These are phyloP conservation scores for Eragrostis curvula DNA, from an alignment of 176 grass and related monocot species.

Conservation along the genomic window DNA sequence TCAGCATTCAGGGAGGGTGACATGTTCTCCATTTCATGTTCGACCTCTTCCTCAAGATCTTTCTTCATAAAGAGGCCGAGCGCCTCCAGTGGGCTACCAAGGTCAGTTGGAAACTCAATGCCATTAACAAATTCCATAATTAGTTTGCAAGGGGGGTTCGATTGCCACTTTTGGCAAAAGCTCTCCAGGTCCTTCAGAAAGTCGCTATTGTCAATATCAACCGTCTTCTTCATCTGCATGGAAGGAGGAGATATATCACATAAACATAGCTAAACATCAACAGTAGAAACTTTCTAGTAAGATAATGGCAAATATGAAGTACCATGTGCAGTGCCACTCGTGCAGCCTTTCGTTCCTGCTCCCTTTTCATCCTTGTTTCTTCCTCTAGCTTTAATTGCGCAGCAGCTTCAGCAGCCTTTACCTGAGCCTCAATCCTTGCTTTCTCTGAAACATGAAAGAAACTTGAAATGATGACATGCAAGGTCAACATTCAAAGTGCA, in stretches of 20 bases:
- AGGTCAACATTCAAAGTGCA: slow-evolving; percentile 19
- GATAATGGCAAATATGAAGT: slow-evolving; percentile 15
- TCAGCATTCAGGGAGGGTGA: slow-evolving; percentile 40
- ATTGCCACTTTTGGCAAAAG: slow-evolving; percentile 48
- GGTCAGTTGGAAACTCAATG: slow-evolving; percentile 44
- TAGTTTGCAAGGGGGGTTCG: slow-evolving; percentile 41
- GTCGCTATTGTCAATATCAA: slow-evolving; percentile 85
- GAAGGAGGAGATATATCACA: slow-evolving; percentile 12
- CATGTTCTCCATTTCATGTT: slow-evolving; percentile 53
- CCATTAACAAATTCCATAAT: slow-evolving; percentile 50
- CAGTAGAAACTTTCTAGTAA: slow-evolving; percentile 19
- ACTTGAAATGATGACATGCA: neutral
- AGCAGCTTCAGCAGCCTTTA: slow-evolving; percentile 71
- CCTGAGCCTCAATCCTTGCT: slow-evolving; percentile 78
- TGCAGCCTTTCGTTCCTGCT: slow-evolving; percentile 81
- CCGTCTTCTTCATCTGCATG: slow-evolving; percentile 82
- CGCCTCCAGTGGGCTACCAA: slow-evolving; percentile 66
- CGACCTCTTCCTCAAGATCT: slow-evolving; percentile 55
- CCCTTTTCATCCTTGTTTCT: slow-evolving; percentile 62
- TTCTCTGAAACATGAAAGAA: slow-evolving; percentile 56
- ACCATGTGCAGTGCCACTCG: slow-evolving; percentile 74
- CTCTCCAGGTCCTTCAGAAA: slow-evolving; percentile 67
- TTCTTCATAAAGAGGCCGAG: slow-evolving; percentile 84
- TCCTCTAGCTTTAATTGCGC: slow-evolving; percentile 67
- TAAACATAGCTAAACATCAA: slow-evolving; percentile 22